Percentiles rank a stretch among this genome's conserved stretches.
Conservation (phyloP, 345 rosid species). For the Hibiscus tridactylites region DNA sequence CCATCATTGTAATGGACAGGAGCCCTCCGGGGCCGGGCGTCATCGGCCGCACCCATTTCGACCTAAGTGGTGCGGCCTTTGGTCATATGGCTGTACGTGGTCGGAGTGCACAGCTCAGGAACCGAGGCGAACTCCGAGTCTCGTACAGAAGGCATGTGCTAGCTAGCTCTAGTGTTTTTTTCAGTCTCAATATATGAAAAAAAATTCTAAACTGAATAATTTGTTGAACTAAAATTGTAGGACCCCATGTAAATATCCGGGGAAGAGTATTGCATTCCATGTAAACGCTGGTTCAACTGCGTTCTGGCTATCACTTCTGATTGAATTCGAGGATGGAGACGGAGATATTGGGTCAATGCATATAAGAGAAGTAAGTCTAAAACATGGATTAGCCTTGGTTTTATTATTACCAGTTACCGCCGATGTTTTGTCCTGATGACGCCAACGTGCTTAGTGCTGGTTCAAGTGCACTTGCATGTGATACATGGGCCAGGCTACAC, state of each 20-base stretch:
- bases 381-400: too few species aligned
- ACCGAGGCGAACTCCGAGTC: slow-evolving; percentile 71
- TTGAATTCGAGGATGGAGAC: slow-evolving; percentile 92
- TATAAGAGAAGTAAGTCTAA: slow-evolving; percentile 49
- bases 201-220: background rate
- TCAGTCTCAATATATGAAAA: background rate
- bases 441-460: slow-evolving; percentile 6
- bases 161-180: too few species aligned
- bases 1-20: slow-evolving; percentile 87
- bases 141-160: slow-evolving; percentile 29
- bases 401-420: too few species aligned
- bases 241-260: slow-evolving; percentile 77
- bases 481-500: slow-evolving; percentile 15
- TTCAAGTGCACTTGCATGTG: slow-evolving; percentile 21
- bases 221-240: slow-evolving; percentile 22
- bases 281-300: slow-evolving; percentile 83
- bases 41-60: slow-evolving; percentile 65
- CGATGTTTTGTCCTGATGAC: background rate
- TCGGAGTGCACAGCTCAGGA: slow-evolving; percentile 44
- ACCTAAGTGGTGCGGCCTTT: slow-evolving; percentile 94
- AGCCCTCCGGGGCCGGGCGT: slow-evolving; percentile 69
- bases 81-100: slow-evolving; percentile 84
- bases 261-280: slow-evolving; percentile 78
- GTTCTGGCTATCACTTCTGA: slow-evolving; percentile 75
- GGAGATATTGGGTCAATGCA: slow-evolving; percentile 97